phyloP scores from a whole-genome alignment of 495 filamentous ascomycete genomes.

The Pyronema domesticum region DNA sequence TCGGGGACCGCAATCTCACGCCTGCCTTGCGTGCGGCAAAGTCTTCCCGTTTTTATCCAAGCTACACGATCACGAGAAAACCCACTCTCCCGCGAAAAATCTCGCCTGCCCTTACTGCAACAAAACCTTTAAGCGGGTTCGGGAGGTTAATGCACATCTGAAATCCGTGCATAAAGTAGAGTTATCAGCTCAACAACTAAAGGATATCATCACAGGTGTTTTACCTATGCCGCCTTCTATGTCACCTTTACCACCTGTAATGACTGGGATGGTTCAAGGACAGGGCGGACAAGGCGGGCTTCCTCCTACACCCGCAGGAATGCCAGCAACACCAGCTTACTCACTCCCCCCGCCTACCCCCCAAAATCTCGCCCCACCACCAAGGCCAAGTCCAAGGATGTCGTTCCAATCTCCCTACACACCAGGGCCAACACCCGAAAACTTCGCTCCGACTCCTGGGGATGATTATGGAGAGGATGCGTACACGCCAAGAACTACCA shows the following conservation, averaged over 20 bases:
- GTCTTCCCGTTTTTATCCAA: constrained; percentile 1
- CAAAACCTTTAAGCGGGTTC: constrained; percentile 1
- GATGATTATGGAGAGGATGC: background rate
- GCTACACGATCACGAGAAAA: background rate
- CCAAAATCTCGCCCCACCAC: background rate
- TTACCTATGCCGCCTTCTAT: background rate
- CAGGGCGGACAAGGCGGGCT: background rate
- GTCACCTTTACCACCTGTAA: background rate
- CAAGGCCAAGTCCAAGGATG: background rate
- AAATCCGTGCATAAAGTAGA: constrained; percentile 1
- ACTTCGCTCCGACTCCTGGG: background rate
- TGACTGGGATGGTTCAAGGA: background rate
- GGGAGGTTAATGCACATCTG: constrained; percentile 1
- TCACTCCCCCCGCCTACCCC: background rate
- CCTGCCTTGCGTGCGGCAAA: background rate
- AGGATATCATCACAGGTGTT: background rate
- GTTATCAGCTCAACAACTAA: too few species aligned
- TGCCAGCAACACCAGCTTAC: background rate
- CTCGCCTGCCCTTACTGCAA: background rate
- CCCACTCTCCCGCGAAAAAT: background rate
- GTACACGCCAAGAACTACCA: background rate
- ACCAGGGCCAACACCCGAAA: background rate
- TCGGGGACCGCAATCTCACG: background rate
- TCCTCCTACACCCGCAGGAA: background rate
- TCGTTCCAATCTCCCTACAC: background rate